Conservation (phyloP, 2,329 filamentous ascomycete genomes). For the Phoma sp. region DNA sequence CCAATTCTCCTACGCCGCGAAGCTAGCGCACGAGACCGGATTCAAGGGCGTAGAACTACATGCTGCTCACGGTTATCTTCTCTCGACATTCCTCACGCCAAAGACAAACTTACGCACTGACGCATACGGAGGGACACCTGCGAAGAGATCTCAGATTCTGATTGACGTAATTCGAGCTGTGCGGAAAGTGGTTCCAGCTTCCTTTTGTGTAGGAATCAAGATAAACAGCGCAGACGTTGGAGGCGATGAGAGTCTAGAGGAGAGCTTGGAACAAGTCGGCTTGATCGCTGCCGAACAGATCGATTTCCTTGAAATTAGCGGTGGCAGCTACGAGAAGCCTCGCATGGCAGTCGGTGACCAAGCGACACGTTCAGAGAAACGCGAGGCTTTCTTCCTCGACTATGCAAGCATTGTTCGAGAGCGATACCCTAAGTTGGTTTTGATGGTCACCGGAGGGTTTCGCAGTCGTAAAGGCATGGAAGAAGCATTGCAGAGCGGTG, state of each 20-base stretch:
- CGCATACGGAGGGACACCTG: constrained; percentile 55
- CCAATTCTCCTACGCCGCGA: constrained; percentile 64
- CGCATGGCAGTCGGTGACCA: constrained; percentile 15
- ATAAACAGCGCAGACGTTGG: constrained; percentile 58
- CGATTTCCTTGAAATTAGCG: constrained; percentile 73
- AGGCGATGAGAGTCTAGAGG: constrained; percentile 50
- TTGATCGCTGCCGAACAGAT: constrained; percentile 58
- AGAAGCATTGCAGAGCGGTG: constrained; percentile 54
- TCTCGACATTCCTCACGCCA: constrained; percentile 52
- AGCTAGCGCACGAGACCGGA: constrained; percentile 56
- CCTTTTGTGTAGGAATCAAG: constrained; percentile 58
- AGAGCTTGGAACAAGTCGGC: constrained; percentile 65
- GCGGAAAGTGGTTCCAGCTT: constrained; percentile 50
- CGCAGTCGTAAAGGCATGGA: constrained; percentile 63
- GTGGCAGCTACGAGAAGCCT: constrained; percentile 54
- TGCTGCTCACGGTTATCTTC: constrained; percentile 58
- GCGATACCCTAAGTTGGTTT: constrained; percentile 41
- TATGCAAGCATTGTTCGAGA: constrained; percentile 62
- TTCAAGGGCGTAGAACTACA: constrained; percentile 63
- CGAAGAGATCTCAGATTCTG: constrained; percentile 55
- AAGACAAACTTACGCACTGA: constrained; percentile 57
- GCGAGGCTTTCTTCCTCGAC: constrained; percentile 73
- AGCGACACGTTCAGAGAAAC: constrained; percentile 54
- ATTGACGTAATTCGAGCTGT: constrained; percentile 54
- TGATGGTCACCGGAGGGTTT: constrained; percentile 66